These are phyloP conservation scores for Aegle marmelos DNA, from an alignment of 345 rosid species.

Conservation along the genomic window DNA sequence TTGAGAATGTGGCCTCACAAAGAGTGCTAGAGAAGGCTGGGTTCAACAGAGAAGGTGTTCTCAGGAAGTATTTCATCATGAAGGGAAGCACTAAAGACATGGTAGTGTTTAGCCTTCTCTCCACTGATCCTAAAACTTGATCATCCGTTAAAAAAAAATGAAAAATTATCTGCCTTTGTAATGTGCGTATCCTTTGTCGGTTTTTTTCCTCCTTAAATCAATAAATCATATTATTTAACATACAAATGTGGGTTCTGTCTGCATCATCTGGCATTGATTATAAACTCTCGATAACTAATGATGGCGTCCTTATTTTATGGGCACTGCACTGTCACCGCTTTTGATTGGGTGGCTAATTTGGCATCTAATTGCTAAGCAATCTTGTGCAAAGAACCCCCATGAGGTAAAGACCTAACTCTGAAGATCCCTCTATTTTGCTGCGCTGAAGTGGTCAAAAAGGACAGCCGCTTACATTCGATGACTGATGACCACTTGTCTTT, in stretches of 20 bases:
- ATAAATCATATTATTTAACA: neutral
- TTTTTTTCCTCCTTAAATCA: too few relatives aligned
- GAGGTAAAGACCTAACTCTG: neutral
- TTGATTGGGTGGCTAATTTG: neutral
- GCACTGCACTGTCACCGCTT: neutral
- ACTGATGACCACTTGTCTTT: too few relatives aligned
- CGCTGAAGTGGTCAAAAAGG: neutral
- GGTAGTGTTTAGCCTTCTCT: conserved; percentile 50
- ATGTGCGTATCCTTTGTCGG: too few relatives aligned
- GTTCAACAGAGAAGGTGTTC: conserved; percentile 56
- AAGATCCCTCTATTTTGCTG: neutral
- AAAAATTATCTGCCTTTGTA: too few relatives aligned
- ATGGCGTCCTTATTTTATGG: too few relatives aligned
- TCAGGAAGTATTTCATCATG: conserved; percentile 37
- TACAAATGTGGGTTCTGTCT: neutral
- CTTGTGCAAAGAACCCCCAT: neutral
- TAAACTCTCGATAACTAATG: neutral
- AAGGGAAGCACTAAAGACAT: conserved; percentile 56
- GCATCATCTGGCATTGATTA: neutral
- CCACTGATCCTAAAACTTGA: conserved; percentile 6
- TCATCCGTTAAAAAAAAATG: neutral
- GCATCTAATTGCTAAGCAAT: neutral
- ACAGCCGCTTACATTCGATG: neutral
- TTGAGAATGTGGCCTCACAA: conserved; percentile 57
- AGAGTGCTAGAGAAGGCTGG: conserved; percentile 69